Conservation (phyloP, 2,329 filamentous ascomycete species). For the Keithomyces neogunnii region DNA sequence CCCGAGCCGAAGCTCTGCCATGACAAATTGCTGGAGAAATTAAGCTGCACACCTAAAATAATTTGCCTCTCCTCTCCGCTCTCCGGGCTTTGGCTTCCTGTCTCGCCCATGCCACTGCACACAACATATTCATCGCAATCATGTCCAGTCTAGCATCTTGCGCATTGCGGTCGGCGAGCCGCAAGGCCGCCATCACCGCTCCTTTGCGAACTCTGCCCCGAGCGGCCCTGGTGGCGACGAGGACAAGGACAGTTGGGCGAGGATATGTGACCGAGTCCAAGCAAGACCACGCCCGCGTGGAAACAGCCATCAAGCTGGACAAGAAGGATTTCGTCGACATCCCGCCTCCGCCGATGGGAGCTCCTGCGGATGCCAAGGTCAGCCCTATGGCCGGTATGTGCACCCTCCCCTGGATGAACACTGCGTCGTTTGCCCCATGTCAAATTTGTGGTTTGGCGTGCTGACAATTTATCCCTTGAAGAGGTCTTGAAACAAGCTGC, state of each 20-base stretch:
- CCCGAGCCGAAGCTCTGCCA: conserved; percentile 22
- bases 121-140: conserved; percentile 14
- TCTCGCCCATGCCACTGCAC: conserved; percentile 12
- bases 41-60: background rate
- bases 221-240: conserved; percentile 19
- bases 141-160: conserved; percentile 62
- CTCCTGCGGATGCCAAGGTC: conserved; percentile 48
- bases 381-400: conserved; percentile 60
- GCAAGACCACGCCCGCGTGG: conserved; percentile 72
- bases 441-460: background rate
- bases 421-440: background rate
- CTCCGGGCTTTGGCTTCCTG: conserved; percentile 10
- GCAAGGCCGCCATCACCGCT: conserved; percentile 32
- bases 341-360: conserved; percentile 22
- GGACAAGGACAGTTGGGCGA: conserved; percentile 32
- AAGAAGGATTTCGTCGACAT: conserved; percentile 70
- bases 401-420: background rate
- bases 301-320: conserved; percentile 78
- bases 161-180: conserved; percentile 67
- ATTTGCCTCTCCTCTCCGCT: conserved; percentile 9
- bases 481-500: conserved; percentile 86
- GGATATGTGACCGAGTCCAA: conserved; percentile 80
- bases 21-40: conserved; percentile 26
- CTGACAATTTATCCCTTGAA: conserved; percentile 14
- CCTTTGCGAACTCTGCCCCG: conserved; percentile 20